Conservation (phyloP, 2,329 filamentous ascomycete species). For the Aspergillus fischeri region DNA sequence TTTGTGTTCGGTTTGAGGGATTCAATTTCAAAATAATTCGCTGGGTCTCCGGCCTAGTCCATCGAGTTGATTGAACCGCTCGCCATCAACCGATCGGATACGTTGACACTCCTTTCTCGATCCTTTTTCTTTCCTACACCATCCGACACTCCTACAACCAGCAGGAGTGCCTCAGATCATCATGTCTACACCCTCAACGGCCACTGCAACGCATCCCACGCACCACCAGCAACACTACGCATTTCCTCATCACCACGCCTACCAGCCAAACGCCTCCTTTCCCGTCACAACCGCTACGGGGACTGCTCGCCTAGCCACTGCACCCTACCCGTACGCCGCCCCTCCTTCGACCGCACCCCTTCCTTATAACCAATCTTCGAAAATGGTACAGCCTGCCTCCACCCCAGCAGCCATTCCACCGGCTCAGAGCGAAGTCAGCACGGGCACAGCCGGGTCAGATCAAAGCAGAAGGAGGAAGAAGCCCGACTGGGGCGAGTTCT, state of each 20-base stretch:
- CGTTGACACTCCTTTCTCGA: constrained; percentile 7
- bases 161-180: constrained; percentile 24
- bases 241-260: constrained; percentile 55
- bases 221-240: constrained; percentile 57
- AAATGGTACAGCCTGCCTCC: constrained; percentile 35
- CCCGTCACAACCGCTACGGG: constrained; percentile 43
- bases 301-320: constrained; percentile 40
- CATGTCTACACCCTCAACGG: constrained; percentile 81
- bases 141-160: constrained; percentile 26
- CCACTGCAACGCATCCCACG: constrained; percentile 67
- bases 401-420: constrained; percentile 34
- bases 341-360: constrained; percentile 30
- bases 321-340: constrained; percentile 41
- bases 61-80: constrained; percentile 14
- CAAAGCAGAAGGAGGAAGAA: constrained; percentile 50
- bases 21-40: constrained; percentile 1
- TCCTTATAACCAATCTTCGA: constrained; percentile 32
- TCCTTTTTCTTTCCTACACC: constrained; percentile 9
- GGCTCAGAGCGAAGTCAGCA: constrained; percentile 36
- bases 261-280: constrained; percentile 53
- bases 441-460: constrained; percentile 35
- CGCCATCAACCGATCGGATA: constrained; percentile 13
- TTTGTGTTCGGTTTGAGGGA: not conserved
- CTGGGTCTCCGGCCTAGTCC: constrained; percentile 13
- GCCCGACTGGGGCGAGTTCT: constrained; percentile 76